Evolutionary conservation across 257 asterid genomes (phyloP).

Genomic region (Vinca minor): DNA sequence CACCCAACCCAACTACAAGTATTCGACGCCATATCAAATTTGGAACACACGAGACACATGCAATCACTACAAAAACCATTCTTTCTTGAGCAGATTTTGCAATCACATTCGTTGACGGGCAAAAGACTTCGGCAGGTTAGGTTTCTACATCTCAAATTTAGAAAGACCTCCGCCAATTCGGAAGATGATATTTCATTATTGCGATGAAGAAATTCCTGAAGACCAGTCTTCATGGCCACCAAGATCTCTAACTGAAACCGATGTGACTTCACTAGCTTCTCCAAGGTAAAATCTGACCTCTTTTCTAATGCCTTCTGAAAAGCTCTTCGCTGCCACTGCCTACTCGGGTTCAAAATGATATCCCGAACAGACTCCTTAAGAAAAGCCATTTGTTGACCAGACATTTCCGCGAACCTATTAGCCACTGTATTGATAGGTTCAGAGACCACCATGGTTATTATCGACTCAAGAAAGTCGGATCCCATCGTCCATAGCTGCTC

Average conservation of each 20-base stretch:
- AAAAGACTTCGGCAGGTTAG: conserved; percentile 60
- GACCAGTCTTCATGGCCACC: conserved; percentile 79
- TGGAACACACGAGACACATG: conserved; percentile 95
- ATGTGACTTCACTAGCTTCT: conserved; percentile 49
- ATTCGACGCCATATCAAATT: conserved; percentile 86
- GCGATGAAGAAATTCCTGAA: conserved; percentile 53
- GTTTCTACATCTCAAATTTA: conserved; percentile 72
- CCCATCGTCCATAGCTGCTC: conserved; percentile 44
- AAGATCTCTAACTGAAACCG: conserved; percentile 70
- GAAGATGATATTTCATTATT: conserved; percentile 43
- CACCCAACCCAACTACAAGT: conserved; percentile 99
- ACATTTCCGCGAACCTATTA: conserved; percentile 53
- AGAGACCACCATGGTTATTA: conserved; percentile 67
- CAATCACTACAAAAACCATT: conserved; percentile 87
- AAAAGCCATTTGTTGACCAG: conserved; percentile 36
- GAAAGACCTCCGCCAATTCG: conserved; percentile 70
- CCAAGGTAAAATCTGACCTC: conserved; percentile 57
- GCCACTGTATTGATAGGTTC: conserved; percentile 59
- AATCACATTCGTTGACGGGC: conserved; percentile 88
- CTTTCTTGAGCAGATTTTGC: conserved; percentile 64
- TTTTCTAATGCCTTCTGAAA: conserved; percentile 62
- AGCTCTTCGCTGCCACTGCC: conserved; percentile 71
- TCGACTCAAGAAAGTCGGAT: conserved; percentile 67
- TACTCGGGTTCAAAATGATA: conserved; percentile 51
- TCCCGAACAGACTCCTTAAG: conserved; percentile 66